These are phyloP conservation scores for Pseudogymnoascus sp. DNA, from an alignment of 2,329 filamentous ascomycete genomes.

Conservation along the genomic window DNA sequence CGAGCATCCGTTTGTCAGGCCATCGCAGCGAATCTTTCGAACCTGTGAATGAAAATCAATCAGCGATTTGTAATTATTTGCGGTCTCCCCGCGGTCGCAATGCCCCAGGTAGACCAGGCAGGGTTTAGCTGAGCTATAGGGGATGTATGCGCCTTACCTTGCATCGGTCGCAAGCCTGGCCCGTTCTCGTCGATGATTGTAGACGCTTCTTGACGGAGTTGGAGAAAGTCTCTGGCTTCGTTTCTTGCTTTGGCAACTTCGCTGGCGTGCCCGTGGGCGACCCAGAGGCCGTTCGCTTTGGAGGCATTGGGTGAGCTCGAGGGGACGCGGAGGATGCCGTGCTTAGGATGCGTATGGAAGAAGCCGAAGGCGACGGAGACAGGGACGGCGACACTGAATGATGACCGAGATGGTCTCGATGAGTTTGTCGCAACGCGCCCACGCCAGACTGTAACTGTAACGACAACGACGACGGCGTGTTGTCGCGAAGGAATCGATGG, in stretches of 20 bases:
- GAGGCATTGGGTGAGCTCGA: slow-evolving; percentile 20
- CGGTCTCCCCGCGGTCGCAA: background rate
- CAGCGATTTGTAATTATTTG: slow-evolving; percentile 10
- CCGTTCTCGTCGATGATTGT: slow-evolving; percentile 54
- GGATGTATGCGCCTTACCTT: slow-evolving; percentile 47
- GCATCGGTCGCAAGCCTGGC: slow-evolving; percentile 83
- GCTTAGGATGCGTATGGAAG: slow-evolving; percentile 19
- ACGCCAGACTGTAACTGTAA: background rate
- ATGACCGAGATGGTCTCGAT: slow-evolving; percentile 8
- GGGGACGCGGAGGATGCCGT: slow-evolving; percentile 18
- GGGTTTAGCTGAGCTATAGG: slow-evolving; percentile 1
- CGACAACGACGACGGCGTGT: background rate
- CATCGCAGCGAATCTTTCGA: slow-evolving; percentile 83
- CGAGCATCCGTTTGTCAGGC: slow-evolving; percentile 70
- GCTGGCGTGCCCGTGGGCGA: slow-evolving; percentile 18
- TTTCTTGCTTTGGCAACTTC: slow-evolving; percentile 24
- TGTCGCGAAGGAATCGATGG: slow-evolving; percentile 7
- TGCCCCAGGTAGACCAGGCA: slow-evolving; percentile 8
- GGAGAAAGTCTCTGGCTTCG: slow-evolving; percentile 28
- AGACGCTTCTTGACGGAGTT: slow-evolving; percentile 46
- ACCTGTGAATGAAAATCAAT: slow-evolving; percentile 41
- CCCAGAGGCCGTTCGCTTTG: slow-evolving; percentile 21
- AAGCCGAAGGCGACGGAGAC: slow-evolving; percentile 17
- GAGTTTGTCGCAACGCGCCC: background rate
- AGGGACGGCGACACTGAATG: slow-evolving; percentile 5